Conservation (phyloP, 345 rosid genomes). For the Eucalyptus marginata region DNA sequence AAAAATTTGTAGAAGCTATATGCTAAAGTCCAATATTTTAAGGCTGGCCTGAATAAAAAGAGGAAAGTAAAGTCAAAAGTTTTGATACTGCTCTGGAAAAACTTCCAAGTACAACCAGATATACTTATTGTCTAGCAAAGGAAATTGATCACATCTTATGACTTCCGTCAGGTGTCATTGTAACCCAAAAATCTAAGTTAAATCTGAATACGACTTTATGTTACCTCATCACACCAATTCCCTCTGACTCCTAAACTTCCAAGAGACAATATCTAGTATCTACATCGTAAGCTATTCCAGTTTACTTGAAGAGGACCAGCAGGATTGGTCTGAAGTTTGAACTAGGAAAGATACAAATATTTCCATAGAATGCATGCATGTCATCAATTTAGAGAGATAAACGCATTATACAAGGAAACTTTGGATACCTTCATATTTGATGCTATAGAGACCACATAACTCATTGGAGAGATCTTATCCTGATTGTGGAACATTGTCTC, state of each 20-base stretch:
- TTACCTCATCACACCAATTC: background rate
- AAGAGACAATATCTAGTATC: background rate
- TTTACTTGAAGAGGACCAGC: background rate
- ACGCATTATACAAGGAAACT: background rate
- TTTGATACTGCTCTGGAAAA: background rate
- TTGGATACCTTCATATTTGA: slow-evolving; percentile 48
- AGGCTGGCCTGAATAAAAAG: background rate
- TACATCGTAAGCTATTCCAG: background rate
- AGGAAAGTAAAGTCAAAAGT: background rate
- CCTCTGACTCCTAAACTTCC: background rate
- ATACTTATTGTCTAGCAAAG: background rate
- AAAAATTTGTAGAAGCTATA: background rate
- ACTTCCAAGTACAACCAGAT: background rate
- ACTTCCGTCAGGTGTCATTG: background rate
- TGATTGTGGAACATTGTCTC: slow-evolving; percentile 74
- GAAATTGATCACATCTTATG: background rate
- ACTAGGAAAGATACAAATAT: background rate
- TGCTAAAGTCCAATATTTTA: background rate
- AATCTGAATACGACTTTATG: background rate
- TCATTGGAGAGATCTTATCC: slow-evolving; percentile 56
- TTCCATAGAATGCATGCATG: background rate
- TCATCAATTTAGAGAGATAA: background rate
- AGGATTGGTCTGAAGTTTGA: background rate
- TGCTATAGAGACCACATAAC: slow-evolving; percentile 39
- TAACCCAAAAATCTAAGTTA: background rate